A percentile compares a stretch with the other conserved stretches of the same genome.
phyloP scores from a whole-genome alignment of 768 basidiomycete genomes.

The Zangia roseola region DNA sequence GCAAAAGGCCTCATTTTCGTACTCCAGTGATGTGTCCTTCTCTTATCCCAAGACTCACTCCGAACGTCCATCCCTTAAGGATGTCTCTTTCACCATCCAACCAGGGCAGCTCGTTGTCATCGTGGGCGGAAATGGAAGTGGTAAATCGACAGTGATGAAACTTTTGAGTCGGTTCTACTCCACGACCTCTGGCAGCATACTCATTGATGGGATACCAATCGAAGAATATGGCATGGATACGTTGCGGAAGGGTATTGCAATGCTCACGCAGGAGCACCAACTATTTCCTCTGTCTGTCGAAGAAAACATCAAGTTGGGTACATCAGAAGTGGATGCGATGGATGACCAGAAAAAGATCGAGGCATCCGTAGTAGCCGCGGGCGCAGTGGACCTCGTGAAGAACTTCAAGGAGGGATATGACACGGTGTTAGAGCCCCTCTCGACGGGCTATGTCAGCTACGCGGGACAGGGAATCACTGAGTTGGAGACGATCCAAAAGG shows the following conservation, averaged over 20 bases:
- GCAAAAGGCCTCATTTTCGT: too few relatives aligned
- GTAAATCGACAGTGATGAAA: slow-evolving; percentile 40
- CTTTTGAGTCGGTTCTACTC: slow-evolving; percentile 37
- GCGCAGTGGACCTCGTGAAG: slow-evolving; percentile 40
- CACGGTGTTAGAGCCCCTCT: slow-evolving; percentile 37
- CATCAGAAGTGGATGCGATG: slow-evolving; percentile 9
- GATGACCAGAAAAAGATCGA: slow-evolving; percentile 14
- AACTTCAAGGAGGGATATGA: slow-evolving; percentile 39
- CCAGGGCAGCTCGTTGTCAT: slow-evolving; percentile 35
- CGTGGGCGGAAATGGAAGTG: slow-evolving; percentile 35
- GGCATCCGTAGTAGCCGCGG: slow-evolving; percentile 33
- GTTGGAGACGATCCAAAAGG: slow-evolving; percentile 15
- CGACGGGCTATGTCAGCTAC: slow-evolving; percentile 29
- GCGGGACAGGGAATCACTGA: slow-evolving; percentile 9
- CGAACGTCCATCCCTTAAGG: slow-evolving; percentile 20
- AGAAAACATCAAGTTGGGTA: slow-evolving; percentile 43
- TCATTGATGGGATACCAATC: slow-evolving; percentile 38
- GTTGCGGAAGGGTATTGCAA: slow-evolving; percentile 40
- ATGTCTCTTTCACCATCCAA: slow-evolving; percentile 30
- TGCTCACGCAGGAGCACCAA: slow-evolving; percentile 40
- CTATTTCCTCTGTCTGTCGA: slow-evolving; percentile 37
- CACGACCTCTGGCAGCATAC: slow-evolving; percentile 37
- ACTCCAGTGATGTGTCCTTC: slow-evolving; percentile 48
- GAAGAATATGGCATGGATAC: slow-evolving; percentile 29
- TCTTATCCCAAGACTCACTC: slow-evolving; percentile 45